Evolutionary conservation across 768 basidiomycete species (phyloP).

Genomic region (Amanita brunnescens): DNA sequence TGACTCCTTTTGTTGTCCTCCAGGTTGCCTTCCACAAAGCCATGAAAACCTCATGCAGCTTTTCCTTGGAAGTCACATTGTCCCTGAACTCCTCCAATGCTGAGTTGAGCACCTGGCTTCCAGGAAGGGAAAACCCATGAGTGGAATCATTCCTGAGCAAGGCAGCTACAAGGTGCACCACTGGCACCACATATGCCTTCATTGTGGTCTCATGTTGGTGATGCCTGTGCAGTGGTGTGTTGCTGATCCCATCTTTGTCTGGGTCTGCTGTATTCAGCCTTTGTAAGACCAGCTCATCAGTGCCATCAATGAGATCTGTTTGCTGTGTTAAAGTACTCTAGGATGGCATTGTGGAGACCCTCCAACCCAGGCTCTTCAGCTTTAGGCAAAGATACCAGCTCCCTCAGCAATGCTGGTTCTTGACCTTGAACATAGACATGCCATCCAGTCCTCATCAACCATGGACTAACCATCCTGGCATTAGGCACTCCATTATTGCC

Average conservation of each 20-base stretch:
- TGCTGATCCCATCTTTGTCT: conserved; percentile 15
- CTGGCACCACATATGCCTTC: conserved; percentile 9
- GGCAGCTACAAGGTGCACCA: conserved; percentile 9
- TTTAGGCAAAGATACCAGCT: conserved; percentile 1
- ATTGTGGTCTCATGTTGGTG: conserved; percentile 11
- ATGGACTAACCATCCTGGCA: not conserved
- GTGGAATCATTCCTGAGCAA: conserved; percentile 1
- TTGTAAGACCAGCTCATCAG: conserved; percentile 10
- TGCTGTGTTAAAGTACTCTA: conserved; percentile 1
- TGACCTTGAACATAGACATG: conserved; percentile 1
- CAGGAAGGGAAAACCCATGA: not conserved
- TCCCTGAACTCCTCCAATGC: not conserved
- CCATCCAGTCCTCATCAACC: not conserved
- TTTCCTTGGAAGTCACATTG: not conserved
- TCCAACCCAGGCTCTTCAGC: not conserved
- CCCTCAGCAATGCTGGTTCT: not conserved
- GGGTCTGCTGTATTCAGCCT: conserved; percentile 9
- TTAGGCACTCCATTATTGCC: not conserved
- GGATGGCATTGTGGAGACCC: too few relatives aligned
- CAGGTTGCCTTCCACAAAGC: conserved; percentile 10
- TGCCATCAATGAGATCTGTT: conserved; percentile 6
- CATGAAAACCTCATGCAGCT: conserved; percentile 7
- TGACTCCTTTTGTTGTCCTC: not conserved
- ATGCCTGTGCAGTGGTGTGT: conserved; percentile 15
- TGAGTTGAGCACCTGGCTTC: not conserved